A percentile compares a stretch with the other conserved stretches of the same genome.
These are phyloP conservation scores for Citrus sinensis DNA, from an alignment of 345 rosid species.

Conservation along the genomic window DVS_A1.0 CM039163.1:3866501-3867000, in stretches of 20 bases:
- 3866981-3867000: background rate
- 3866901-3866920: no score
- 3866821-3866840: background rate
- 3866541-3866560: background rate
- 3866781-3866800: slow-evolving; percentile 19
- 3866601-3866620: background rate
- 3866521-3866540: background rate
- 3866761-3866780: slow-evolving; percentile 12
- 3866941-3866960: no score
- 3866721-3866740: background rate
- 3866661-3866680: background rate
- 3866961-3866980: background rate
- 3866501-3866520: background rate
- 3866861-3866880: no score
- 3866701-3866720: background rate
- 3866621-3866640: background rate
- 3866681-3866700: background rate
- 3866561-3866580: background rate
- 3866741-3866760: slow-evolving; percentile 17
- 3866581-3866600: background rate
- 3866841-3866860: background rate
- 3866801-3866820: background rate
- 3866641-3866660: background rate
- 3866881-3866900: no score
- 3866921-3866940: no score